Conservation (phyloP, 2,329 filamentous ascomycete genomes). For the Ambrosiella xylebori region DNA sequence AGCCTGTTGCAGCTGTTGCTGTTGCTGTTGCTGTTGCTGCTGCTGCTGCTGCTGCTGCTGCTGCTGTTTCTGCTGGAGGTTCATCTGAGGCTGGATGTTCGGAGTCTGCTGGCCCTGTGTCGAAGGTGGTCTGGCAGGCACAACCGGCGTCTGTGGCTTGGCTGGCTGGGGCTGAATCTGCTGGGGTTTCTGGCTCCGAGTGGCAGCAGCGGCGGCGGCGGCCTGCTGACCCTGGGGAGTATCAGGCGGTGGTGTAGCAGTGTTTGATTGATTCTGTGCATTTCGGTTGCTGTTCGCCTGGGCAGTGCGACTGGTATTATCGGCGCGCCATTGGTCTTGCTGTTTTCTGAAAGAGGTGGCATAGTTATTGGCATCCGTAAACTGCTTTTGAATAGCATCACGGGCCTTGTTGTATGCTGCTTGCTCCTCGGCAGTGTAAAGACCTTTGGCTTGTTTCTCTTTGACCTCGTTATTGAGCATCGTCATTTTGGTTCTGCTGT, state of each 20-base stretch:
- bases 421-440: constrained; percentile 30
- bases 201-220: constrained; percentile 1
- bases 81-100: constrained; percentile 6
- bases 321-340: constrained; percentile 21
- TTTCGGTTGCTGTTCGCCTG: constrained; percentile 8
- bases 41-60: constrained; percentile 16
- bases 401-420: constrained; percentile 27
- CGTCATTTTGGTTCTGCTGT: constrained; percentile 23
- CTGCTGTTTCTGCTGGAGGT: constrained; percentile 16
- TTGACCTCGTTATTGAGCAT: constrained; percentile 27
- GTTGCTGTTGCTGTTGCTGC: constrained; percentile 12
- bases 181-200: constrained; percentile 2
- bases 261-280: constrained; percentile 4
- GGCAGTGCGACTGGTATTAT: constrained; percentile 7
- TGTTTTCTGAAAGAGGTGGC: constrained; percentile 31
- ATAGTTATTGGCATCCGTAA: constrained; percentile 30
- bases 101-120: constrained; percentile 14
- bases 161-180: constrained; percentile 11
- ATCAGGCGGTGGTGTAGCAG: constrained; percentile 4
- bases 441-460: constrained; percentile 25
- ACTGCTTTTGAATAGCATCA: constrained; percentile 27
- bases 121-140: constrained; percentile 10
- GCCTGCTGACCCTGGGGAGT: constrained; percentile 13
- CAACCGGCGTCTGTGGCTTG: constrained; percentile 8
- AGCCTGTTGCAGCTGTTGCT: constrained; percentile 15